A percentile compares a stretch with the other conserved stretches of the same genome.
phyloP scores from a whole-genome alignment of 768 basidiomycete genomes.

The Crassisporium funariophilum region DNA sequence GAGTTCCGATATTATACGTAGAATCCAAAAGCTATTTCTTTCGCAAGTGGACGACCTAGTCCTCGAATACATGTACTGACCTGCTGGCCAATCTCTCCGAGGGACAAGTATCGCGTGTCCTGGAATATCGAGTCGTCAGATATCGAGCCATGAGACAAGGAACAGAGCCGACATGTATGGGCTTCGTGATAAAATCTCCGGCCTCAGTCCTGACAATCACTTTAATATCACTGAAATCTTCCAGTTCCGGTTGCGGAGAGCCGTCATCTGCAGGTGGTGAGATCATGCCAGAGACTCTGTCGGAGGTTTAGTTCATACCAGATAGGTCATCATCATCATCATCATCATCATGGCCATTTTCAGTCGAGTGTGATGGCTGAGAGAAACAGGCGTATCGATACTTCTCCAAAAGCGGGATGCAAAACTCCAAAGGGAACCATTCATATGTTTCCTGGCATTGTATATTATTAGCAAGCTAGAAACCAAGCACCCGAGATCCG shows the following conservation, averaged over 20 bases:
- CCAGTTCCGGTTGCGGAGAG: conserved; percentile 2
- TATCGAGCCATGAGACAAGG: too few relatives aligned
- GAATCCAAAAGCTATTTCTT: conserved; percentile 38
- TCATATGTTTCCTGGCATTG: conserved; percentile 68
- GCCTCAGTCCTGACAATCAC: conserved; percentile 10
- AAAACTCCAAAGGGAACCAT: conserved; percentile 71
- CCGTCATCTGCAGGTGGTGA: neutral
- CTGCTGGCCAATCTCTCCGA: too few relatives aligned
- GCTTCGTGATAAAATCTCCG: conserved; percentile 22
- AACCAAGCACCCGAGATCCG: neutral
- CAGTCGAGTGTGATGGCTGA: conserved; percentile 56
- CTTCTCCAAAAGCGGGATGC: conserved; percentile 61
- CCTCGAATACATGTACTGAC: conserved; percentile 47
- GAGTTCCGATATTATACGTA: neutral
- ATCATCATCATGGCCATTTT: conserved; percentile 25
- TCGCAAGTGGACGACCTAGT: conserved; percentile 45
- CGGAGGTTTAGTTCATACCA: neutral
- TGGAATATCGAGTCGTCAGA: too few relatives aligned
- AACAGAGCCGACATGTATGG: conserved; percentile 31
- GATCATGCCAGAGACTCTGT: neutral
- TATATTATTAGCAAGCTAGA: neutral
- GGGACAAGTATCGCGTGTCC: too few relatives aligned
- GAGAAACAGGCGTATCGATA: conserved; percentile 74
- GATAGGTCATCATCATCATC: conserved; percentile 13
- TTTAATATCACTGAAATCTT: conserved; percentile 12